Evolutionary conservation across 345 rosid genomes (phyloP), one percentile per base, ranked within the genome.

Genomic region (Cardamine resedifolia): DNA sequence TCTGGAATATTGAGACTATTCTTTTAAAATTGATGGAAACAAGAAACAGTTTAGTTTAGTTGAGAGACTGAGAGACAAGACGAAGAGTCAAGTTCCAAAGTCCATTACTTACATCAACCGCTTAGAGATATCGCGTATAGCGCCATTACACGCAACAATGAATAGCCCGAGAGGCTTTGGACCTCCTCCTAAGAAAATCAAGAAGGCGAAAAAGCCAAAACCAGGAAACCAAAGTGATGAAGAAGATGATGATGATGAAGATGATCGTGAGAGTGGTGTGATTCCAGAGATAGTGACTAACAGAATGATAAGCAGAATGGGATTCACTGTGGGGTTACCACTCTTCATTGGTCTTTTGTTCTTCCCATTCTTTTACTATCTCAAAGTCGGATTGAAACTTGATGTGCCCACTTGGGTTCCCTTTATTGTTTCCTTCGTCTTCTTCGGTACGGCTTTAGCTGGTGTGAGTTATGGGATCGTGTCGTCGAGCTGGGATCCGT

Each of bases 401-500:
- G 96, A 93, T 80, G 86, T 93, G 1, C 97, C 98, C 0, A 76
- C 81, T 0, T 93, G 98, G 97, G 86, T 93, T 65, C 98, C 98
- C 27, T 82, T 86, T 39, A 86, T 90, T 28, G 85, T 94, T 4
- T 86, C 98, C 0, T 90, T 89, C 80, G 56, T 94, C 82, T 89
- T 90, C 89, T 89, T 90, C 2, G 97, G 98, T 48, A 57, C 95
- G 26, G 97, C 95, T 10, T 80, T 94, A 31, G 53, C 86, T 58
- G 97, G 98, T 3, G 92, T 91, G 27, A 94, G 92, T 72, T 90
- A 90, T 39, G 98, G 98, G 57, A 94, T 90, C 21, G 97, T 91
- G 24, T 94, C 98, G 7, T 78, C 97, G 10, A 91, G 98, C 55
- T 94, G 98, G 98, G 98, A 94, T 84, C 97, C 98, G 0, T 18